These are phyloP conservation scores for Aspergillus sp. DNA, from an alignment of 2,329 filamentous ascomycete genomes.

Conservation along the genomic window DNA sequence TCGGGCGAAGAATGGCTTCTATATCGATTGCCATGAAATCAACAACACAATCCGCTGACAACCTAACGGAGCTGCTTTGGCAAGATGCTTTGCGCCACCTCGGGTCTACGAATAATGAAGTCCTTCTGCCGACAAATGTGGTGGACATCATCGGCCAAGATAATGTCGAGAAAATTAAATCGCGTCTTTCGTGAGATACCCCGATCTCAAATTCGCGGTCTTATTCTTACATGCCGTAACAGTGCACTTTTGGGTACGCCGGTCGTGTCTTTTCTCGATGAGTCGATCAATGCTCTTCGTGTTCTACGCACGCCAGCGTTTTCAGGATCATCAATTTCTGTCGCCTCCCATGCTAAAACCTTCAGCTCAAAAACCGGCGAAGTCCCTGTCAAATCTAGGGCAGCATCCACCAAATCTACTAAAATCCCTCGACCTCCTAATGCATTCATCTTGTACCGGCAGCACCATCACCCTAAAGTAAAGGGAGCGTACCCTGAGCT, in stretches of 20 bases:
- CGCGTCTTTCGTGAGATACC: conserved; percentile 29
- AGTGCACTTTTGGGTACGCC: conserved; percentile 28
- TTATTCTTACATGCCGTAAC: conserved; percentile 13
- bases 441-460: conserved; percentile 48
- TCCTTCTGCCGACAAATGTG: conserved; percentile 33
- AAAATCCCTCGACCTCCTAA: conserved; percentile 48
- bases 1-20: conserved; percentile 12
- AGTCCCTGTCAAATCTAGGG: conserved; percentile 6
- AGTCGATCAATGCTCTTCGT: conserved; percentile 29
- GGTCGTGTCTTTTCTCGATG: conserved; percentile 29
- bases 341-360: conserved; percentile 23
- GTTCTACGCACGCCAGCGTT: conserved; percentile 29
- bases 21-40: conserved; percentile 16
- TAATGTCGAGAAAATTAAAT: conserved; percentile 32
- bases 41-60: conserved; percentile 16
- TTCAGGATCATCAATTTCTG: conserved; percentile 22
- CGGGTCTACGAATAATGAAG: conserved; percentile 30
- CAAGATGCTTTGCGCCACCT: conserved; percentile 32
- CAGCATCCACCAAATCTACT: conserved; percentile 19
- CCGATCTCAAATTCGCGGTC: neutral
- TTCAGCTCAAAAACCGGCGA: conserved; percentile 6
- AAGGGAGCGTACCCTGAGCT: conserved; percentile 41
- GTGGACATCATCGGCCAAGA: conserved; percentile 28
- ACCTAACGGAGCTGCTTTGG: conserved; percentile 28
- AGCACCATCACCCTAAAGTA: conserved; percentile 38